phyloP scores from a whole-genome alignment of 2,329 filamentous ascomycete genomes.

The Cephalotrichum gorgonifer region DNA sequence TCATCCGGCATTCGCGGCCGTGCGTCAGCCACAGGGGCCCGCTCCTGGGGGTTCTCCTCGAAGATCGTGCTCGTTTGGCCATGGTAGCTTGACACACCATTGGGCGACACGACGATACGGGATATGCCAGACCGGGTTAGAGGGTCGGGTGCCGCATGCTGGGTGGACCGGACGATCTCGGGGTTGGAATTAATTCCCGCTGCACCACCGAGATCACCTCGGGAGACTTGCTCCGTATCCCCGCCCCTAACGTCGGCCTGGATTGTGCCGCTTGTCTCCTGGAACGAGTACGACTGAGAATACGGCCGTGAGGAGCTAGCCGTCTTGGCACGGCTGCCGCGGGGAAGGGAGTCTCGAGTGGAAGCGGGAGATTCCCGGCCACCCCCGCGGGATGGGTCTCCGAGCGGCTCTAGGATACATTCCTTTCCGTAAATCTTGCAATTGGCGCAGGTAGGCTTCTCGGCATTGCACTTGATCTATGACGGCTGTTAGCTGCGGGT shows the following conservation, averaged over 20 bases:
- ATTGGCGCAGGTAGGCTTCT: constrained; percentile 31
- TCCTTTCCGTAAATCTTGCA: constrained; percentile 32
- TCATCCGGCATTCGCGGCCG: constrained; percentile 20
- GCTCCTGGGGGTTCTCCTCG: constrained; percentile 22
- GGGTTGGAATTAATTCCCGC: neutral
- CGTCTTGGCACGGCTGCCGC: neutral
- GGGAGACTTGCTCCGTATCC: neutral
- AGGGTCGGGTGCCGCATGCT: neutral
- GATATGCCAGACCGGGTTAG: constrained; percentile 9
- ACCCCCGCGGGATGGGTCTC: constrained; percentile 11
- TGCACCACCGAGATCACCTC: neutral
- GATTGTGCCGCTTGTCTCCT: neutral
- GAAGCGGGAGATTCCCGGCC: neutral
- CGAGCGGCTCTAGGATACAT: constrained; percentile 28
- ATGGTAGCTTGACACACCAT: constrained; percentile 33
- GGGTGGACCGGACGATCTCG: neutral
- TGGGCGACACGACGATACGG: constrained; percentile 26
- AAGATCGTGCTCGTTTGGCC: constrained; percentile 38
- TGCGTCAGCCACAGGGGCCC: constrained; percentile 7
- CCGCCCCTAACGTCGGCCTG: neutral
- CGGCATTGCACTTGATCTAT: constrained; percentile 40
- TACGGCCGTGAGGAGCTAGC: neutral
- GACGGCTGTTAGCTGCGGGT: neutral
- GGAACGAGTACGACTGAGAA: neutral
- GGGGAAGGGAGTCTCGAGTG: neutral